These are phyloP conservation scores for Silene vulgaris DNA, from an alignment of 179 eudicot genomes.

Conservation along the genomic window DNA sequence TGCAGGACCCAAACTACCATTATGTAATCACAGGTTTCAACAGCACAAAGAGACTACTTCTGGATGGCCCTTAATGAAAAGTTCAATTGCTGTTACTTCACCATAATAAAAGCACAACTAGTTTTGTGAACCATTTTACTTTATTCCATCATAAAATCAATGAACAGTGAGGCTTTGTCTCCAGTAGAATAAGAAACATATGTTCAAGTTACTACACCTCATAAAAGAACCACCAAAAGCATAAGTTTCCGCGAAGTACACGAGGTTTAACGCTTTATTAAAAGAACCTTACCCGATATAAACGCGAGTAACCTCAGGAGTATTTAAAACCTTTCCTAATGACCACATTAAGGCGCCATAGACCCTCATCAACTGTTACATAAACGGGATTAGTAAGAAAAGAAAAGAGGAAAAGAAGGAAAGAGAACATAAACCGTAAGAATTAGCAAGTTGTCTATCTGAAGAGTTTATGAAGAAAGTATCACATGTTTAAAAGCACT, in stretches of 20 bases:
- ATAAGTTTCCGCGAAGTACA: not conserved
- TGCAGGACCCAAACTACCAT: not conserved
- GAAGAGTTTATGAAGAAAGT: not conserved
- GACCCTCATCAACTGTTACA: conserved; percentile 78
- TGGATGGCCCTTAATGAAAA: not conserved
- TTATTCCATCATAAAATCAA: not conserved
- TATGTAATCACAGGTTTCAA: not conserved
- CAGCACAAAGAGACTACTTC: not conserved
- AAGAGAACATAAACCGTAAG: not conserved
- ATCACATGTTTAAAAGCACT: not conserved
- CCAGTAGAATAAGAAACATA: not conserved
- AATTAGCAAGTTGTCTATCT: not conserved
- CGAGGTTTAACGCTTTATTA: not conserved
- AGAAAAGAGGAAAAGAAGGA: not conserved
- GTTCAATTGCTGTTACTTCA: not conserved
- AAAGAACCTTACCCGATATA: conserved; percentile 69
- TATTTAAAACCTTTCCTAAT: conserved; percentile 83
- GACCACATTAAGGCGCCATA: conserved; percentile 99
- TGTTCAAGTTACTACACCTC: not conserved
- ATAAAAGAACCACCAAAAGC: conserved; percentile 8
- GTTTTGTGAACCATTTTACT: not conserved
- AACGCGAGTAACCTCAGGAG: conserved; percentile 91
- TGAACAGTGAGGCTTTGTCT: not conserved
- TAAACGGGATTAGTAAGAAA: not conserved
- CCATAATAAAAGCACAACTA: not conserved